Percentiles rank a stretch among this genome's conserved stretches.
phyloP scores from a whole-genome alignment of 1,284 basidiomycete genomes.

The Marasmius tenuissimus region DNA sequence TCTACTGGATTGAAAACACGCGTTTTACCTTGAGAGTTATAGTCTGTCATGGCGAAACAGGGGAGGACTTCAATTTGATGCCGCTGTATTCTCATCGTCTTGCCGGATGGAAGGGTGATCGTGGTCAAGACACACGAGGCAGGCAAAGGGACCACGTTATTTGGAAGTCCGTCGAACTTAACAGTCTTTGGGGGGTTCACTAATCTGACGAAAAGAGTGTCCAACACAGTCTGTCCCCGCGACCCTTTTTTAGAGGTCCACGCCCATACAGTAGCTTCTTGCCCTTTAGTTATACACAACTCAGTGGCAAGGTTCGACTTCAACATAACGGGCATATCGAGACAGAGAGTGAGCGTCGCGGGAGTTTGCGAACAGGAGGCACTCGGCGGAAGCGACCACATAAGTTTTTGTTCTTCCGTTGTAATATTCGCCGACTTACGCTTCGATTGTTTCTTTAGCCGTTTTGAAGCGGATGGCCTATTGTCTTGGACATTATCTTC shows the following conservation, averaged over 20 bases:
- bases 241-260: conserved; percentile 12
- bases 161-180: conserved; percentile 29
- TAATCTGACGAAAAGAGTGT: conserved; percentile 37
- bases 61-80: conserved; percentile 34
- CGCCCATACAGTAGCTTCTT: conserved; percentile 26
- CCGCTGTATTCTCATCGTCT: conserved; percentile 19
- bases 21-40: conserved; percentile 38
- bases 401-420: conserved; percentile 8
- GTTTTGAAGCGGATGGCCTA: not conserved
- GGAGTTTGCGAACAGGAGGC: conserved; percentile 17
- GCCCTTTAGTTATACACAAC: conserved; percentile 30
- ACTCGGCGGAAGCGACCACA: conserved; percentile 21
- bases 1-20: conserved; percentile 31
- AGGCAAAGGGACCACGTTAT: conserved; percentile 38
- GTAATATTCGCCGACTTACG: too few relatives aligned
- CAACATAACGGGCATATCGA: conserved; percentile 32
- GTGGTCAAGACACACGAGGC: conserved; percentile 12
- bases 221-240: conserved; percentile 16
- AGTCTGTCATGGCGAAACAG: conserved; percentile 45
- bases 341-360: conserved; percentile 26
- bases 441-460: not conserved
- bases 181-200: conserved; percentile 27
- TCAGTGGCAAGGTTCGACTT: conserved; percentile 29
- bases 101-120: conserved; percentile 27
- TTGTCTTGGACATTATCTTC: not conserved